Evolutionary conservation across 2,329 filamentous ascomycete species (phyloP), one percentile per base, ranked within the genome.

Genomic region (Thielaviopsis ethacetica): DNA sequence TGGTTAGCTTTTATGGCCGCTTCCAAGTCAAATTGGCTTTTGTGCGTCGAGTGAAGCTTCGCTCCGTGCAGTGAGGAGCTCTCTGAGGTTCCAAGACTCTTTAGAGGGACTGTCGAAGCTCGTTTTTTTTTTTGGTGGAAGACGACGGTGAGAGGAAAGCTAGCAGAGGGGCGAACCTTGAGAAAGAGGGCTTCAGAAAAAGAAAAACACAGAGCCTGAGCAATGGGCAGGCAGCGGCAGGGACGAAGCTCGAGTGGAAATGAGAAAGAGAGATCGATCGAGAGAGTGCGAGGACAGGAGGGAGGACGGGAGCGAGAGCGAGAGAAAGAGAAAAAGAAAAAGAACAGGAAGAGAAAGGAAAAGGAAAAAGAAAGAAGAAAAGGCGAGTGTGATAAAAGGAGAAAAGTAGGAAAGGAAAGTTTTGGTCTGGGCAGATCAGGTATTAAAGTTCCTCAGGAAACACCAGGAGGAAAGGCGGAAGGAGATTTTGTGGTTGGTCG

Each of bases 221-320:
- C 30, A 53, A 30, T 24, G 1, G 15, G 6, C 24, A 6, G 24
- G 24, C 24, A 44, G 22, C n/a, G 17, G 17, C 34, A n/a, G 47
- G 26, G 38, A 26, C 49, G 41, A 60, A 50, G 54, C 13, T 52
- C 44, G 26, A 30, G 19, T 34, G n/a, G 12, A 12, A 34, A 12
- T 12, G 30, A 34, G 30, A 34, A 34, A 34, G 3, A 9, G 6
- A 12, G 30, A 34, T 10, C 30, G 24, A 26, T 26, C 24, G 7
- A 34, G 30, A 34, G n/a, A 26, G 51, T 21, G 52, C 52, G 54
- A 38, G 58, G 57, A 49, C 56, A 57, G 27, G 53, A 61, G 54
- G 24, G 59, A 53, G 51, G 56, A 56, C 19, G 56, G 41, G 34
- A 38, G 41, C 55, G 27, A 27, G 38, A 53, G 24, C 15, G 19